These are phyloP conservation scores for Sindora glabra DNA, from an alignment of 306 rosid species.

Conservation along the genomic window DNA sequence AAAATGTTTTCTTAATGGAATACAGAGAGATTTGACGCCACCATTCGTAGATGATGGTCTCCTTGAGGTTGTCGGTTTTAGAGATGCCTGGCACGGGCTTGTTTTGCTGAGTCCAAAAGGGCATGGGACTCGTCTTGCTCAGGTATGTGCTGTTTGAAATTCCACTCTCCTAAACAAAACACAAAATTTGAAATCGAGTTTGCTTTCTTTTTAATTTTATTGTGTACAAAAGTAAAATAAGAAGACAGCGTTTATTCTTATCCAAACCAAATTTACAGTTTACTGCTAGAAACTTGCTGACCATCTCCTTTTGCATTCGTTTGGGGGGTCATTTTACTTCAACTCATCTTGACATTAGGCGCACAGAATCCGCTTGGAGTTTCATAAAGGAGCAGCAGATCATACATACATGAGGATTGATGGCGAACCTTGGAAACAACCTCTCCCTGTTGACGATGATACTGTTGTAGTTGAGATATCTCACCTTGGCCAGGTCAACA, in stretches of 20 bases:
- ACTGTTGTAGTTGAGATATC: constrained; percentile 84
- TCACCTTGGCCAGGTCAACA: constrained; percentile 85
- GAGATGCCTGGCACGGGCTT: constrained; percentile 96
- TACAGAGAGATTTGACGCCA: constrained; percentile 73
- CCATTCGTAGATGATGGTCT: constrained; percentile 86
- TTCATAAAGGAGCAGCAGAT: constrained; percentile 63
- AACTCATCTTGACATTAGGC: too few species aligned
- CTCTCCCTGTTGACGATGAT: constrained; percentile 76
- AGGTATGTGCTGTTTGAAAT: constrained; percentile 45
- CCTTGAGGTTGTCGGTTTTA: constrained; percentile 84
- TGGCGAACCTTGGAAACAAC: constrained; percentile 98
- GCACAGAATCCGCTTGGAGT: constrained; percentile 66
- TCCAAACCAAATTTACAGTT: neutral
- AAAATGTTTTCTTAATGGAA: constrained; percentile 1
- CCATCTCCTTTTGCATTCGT: neutral
- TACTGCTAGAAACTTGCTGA: neutral
- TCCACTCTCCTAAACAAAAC: too few species aligned
- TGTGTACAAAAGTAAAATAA: neutral
- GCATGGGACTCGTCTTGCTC: constrained; percentile 98
- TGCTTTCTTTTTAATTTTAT: neutral
- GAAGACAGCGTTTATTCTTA: too few species aligned
- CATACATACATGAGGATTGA: constrained; percentile 89
- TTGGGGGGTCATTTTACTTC: too few species aligned
- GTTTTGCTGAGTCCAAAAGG: constrained; percentile 84
- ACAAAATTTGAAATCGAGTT: neutral